Evolutionary conservation across 352 stramenopile genomes (phyloP).

Genomic region (Pythium chondricola): DNA sequence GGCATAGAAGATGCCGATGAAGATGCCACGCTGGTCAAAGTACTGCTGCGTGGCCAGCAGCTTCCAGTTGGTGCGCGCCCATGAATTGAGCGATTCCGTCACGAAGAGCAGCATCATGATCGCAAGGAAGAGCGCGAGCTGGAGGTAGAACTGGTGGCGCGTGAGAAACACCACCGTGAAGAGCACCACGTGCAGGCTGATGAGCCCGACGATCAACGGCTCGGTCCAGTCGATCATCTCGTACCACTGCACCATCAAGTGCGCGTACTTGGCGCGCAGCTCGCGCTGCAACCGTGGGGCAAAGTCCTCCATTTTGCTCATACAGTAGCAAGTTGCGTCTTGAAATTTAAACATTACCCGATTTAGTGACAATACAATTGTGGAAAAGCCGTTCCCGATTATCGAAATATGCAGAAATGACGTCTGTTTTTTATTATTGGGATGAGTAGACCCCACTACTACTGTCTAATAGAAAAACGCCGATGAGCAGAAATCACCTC

Average conservation of each 20-base stretch:
- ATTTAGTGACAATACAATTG: too few species aligned
- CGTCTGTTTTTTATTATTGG: too few species aligned
- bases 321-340: not conserved
- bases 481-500: too few species aligned
- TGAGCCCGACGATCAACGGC: conserved; percentile 53
- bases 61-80: conserved; percentile 50
- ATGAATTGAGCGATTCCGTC: conserved; percentile 64
- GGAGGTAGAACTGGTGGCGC: conserved; percentile 43
- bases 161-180: conserved; percentile 44
- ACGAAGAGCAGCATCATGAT: conserved; percentile 50
- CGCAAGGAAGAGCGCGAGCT: conserved; percentile 60
- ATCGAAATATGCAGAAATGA: too few species aligned
- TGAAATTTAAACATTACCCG: not conserved
- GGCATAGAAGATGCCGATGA: conserved; percentile 81
- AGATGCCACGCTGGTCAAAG: conserved; percentile 74
- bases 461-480: too few species aligned
- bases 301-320: conserved; percentile 43
- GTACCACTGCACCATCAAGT: conserved; percentile 78
- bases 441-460: too few species aligned
- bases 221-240: conserved; percentile 78
- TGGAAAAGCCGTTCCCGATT: too few species aligned
- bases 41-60: conserved; percentile 74
- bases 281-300: conserved; percentile 60
- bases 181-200: conserved; percentile 51
- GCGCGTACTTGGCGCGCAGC: conserved; percentile 61